Percentiles rank a stretch among this genome's conserved stretches.
phyloP scores from a whole-genome alignment of 495 filamentous ascomycete species.

The Aspergillus haitiensis region DNA sequence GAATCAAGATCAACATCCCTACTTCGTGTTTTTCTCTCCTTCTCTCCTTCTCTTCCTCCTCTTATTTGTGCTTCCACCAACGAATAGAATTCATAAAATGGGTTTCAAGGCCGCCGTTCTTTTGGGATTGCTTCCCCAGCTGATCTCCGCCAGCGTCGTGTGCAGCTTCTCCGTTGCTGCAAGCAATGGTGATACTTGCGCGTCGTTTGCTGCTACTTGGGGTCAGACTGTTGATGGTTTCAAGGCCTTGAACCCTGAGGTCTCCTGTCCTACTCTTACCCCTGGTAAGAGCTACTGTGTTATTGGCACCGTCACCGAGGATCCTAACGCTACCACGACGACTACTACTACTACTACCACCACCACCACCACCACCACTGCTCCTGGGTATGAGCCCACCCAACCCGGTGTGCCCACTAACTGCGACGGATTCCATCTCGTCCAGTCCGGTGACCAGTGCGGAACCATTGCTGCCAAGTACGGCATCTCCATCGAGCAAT shows the following conservation, averaged over 20 bases:
- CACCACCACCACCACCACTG: slow-evolving; percentile 11
- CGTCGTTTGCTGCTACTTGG: slow-evolving; percentile 2
- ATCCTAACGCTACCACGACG: slow-evolving; percentile 12
- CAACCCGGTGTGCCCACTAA: slow-evolving; percentile 36
- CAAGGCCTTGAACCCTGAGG: slow-evolving; percentile 17
- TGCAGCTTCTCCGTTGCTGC: slow-evolving; percentile 5
- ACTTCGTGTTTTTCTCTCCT: not conserved
- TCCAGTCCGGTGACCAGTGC: slow-evolving; percentile 32
- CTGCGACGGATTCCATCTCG: slow-evolving; percentile 37
- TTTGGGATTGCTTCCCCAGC: slow-evolving; percentile 3
- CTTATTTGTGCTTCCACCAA: not conserved
- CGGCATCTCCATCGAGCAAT: slow-evolving; percentile 31
- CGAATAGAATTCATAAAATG: not conserved
- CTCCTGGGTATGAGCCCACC: slow-evolving; percentile 18
- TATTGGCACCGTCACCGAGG: slow-evolving; percentile 14
- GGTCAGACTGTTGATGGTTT: slow-evolving; percentile 4
- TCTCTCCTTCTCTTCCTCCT: not conserved
- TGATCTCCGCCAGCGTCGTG: slow-evolving; percentile 7
- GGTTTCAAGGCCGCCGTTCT: not conserved
- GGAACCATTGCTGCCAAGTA: slow-evolving; percentile 25
- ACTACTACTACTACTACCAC: slow-evolving; percentile 13
- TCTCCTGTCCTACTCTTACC: slow-evolving; percentile 21
- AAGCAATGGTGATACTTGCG: slow-evolving; percentile 12
- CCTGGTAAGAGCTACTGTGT: slow-evolving; percentile 21
- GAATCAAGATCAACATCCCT: too few relatives aligned